Percentiles rank a stretch among this genome's conserved stretches.
Conservation (phyloP, 345 rosid genomes). For the Excoecaria cochinchinensis region DNA sequence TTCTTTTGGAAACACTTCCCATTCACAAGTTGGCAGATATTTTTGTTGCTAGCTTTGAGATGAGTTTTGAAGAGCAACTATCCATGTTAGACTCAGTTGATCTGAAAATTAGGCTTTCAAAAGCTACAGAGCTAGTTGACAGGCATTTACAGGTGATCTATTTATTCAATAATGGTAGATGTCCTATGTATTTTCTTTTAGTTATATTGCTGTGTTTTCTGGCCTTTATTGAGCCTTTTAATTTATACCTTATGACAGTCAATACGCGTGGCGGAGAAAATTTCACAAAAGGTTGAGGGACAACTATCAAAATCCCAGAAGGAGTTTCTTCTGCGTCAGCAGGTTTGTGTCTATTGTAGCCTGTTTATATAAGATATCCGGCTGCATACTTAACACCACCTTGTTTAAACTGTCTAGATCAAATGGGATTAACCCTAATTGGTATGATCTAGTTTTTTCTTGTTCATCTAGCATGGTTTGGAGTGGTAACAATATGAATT, state of each 20-base stretch:
- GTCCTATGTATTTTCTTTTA: constrained; percentile 4
- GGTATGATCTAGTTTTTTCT: neutral
- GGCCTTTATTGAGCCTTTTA: constrained; percentile 26
- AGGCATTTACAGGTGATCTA: constrained; percentile 87
- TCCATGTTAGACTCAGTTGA: constrained; percentile 95
- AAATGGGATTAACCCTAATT: neutral
- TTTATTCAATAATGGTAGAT: constrained; percentile 20
- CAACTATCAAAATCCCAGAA: constrained; percentile 98
- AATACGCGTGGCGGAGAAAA: constrained; percentile 98
- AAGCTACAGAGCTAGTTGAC: constrained; percentile 97
- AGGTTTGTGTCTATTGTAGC: constrained; percentile 47
- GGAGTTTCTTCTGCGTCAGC: constrained; percentile 98
- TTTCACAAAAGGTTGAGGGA: constrained; percentile 97
- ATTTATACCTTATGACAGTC: constrained; percentile 63
- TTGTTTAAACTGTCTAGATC: neutral
- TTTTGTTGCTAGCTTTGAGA: constrained; percentile 99
- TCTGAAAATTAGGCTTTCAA: constrained; percentile 84
- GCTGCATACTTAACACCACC: neutral
- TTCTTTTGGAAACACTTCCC: constrained; percentile 94
- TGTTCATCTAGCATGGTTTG: neutral
- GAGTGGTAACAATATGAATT: neutral
- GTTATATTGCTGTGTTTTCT: constrained; percentile 18
- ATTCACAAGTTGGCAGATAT: constrained; percentile 97
- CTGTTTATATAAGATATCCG: constrained; percentile 15
- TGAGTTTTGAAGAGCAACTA: constrained; percentile 95